Conservation (phyloP, 2,329 filamentous ascomycete genomes). For the Colletotrichum gloeosporioides region DNA sequence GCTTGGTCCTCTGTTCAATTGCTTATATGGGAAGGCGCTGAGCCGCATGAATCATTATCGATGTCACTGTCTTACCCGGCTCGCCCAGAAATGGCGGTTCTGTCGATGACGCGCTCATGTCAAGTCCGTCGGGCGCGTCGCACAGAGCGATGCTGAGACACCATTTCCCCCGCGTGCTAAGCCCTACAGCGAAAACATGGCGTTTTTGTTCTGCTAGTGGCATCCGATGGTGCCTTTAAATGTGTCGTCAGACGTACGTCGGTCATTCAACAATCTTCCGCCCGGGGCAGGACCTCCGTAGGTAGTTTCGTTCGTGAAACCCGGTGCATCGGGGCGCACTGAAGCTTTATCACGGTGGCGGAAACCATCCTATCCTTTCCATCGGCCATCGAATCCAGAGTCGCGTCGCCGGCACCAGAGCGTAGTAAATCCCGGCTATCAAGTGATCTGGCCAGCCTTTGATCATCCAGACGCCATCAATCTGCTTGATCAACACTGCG, state of each 20-base stretch:
- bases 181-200: neutral
- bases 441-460: neutral
- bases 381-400: neutral
- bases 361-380: neutral
- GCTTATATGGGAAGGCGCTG: neutral
- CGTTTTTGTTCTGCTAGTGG: neutral
- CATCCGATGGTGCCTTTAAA: neutral
- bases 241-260: neutral
- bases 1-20: neutral
- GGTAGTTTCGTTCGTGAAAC: neutral
- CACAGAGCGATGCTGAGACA: neutral
- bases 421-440: neutral
- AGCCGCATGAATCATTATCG: constrained; percentile 2
- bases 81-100: neutral
- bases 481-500: neutral
- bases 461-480: neutral
- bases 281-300: neutral
- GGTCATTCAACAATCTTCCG: neutral
- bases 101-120: constrained; percentile 15
- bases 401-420: neutral
- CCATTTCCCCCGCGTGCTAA: neutral
- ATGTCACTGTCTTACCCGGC: neutral
- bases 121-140: neutral
- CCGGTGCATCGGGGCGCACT: neutral
- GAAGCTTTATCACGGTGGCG: neutral